Base-by-base conservation (phyloP, 352 stramenopile species). In the Thraustochytrium striatum region DNA sequence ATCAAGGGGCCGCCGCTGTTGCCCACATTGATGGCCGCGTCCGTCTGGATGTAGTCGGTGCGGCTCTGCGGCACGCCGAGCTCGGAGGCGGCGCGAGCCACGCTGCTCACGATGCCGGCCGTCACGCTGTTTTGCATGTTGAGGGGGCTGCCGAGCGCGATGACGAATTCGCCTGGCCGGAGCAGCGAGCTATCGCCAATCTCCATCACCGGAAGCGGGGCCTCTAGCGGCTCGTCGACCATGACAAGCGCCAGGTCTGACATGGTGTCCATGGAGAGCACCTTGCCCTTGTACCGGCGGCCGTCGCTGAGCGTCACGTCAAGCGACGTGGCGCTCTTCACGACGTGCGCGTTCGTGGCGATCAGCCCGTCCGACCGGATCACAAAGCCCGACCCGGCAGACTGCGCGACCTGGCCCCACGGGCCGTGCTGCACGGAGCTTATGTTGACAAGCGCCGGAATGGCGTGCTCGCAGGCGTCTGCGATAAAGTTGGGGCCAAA, bases 1-100 rank as follows among this genome's bases (percentile, higher is more conserved):
- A 97, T 89, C 38, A 97, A 88, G n/a, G 92, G 92, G 0, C 92
- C 92, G 25, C 92, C 92, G 65, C 89, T 95, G 82, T 97, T 97
- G 57, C 92, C 92, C 39, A 88, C 83, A 83, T 97, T 96, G 73
- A 97, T 96, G 28, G 92, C 92, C 8, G 92, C 92, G 85, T 97
- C 92, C 28, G 92, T 97, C 84, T 97, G 92, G 70, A 97, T 95
- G 83, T 94, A 97, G 75, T 95, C 89, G 69, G 85, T 88, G 21
- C 88, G 85, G 36, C 89, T 92, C 55, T 91, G 87, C 16, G 84
- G 13, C 1, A 85, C 41, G 25, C 91, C 91, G 13, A 96, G 84
- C 82, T 96, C 91, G 58, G 88, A 94, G 80, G 90, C 92, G 78
- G 93, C 90, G 57, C 92, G 82, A 36, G 90, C 90, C 36, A 94